Conservation (phyloP, 371 early-diverging fungal species). For the Rhizomucor miehei region DNA sequence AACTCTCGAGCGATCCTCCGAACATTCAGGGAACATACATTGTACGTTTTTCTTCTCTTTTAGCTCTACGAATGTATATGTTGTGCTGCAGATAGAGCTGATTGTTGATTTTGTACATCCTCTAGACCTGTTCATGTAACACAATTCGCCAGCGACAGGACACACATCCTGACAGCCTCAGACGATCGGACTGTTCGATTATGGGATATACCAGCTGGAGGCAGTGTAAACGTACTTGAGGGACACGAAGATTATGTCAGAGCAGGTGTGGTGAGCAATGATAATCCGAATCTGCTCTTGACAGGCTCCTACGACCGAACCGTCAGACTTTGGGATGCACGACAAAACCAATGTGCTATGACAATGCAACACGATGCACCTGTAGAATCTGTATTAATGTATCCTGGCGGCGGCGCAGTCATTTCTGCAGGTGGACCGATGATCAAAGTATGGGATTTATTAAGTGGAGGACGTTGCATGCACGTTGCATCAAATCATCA, state of each 20-base stretch:
- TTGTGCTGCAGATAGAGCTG: too few relatives aligned
- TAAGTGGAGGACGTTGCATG: slow-evolving; percentile 77
- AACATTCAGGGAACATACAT: slow-evolving; percentile 79
- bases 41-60: slow-evolving; percentile 51
- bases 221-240: slow-evolving; percentile 66
- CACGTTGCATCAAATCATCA: slow-evolving; percentile 84
- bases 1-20: slow-evolving; percentile 84
- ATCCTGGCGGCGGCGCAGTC: slow-evolving; percentile 81
- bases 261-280: slow-evolving; percentile 65
- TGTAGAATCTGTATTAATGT: slow-evolving; percentile 82
- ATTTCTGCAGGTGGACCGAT: slow-evolving; percentile 78
- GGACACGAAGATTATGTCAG: slow-evolving; percentile 93
- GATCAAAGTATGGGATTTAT: slow-evolving; percentile 88
- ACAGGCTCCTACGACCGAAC: slow-evolving; percentile 96
- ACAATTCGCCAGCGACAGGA: slow-evolving; percentile 75
- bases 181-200: slow-evolving; percentile 90
- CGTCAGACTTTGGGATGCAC: slow-evolving; percentile 87
- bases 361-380: slow-evolving; percentile 86
- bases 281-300: slow-evolving; percentile 78
- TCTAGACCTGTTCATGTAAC: slow-evolving; percentile 79
- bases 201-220: slow-evolving; percentile 91
- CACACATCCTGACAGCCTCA: slow-evolving; percentile 81
- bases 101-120: too few relatives aligned
- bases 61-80: neutral
- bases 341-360: slow-evolving; percentile 70